A percentile compares a stretch with the other conserved stretches of the same genome.
Conservation (phyloP, 140 eudicot genomes). For the Cichorium intybus region DNA sequence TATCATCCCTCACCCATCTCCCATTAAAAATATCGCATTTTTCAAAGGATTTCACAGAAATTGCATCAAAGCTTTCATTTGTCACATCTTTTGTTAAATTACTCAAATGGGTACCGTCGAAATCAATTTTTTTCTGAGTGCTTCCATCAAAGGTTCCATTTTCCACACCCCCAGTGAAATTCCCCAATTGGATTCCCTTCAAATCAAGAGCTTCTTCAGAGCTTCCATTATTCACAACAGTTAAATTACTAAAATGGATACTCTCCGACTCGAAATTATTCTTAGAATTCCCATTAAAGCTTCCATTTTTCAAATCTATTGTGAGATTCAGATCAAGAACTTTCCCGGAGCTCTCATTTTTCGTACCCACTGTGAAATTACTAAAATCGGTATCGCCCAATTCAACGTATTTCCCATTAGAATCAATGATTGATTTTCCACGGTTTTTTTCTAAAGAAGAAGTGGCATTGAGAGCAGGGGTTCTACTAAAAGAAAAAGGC, state of each 20-base stretch:
- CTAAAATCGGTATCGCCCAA: conserved; percentile 11
- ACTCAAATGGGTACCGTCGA: conserved; percentile 26
- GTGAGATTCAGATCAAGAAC: conserved; percentile 12
- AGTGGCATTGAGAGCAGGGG: conserved; percentile 14
- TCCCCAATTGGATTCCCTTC: conserved; percentile 17
- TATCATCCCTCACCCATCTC: conserved; percentile 81
- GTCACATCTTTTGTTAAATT: conserved; percentile 20
- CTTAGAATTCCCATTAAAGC: conserved; percentile 27
- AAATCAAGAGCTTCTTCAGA: conserved; percentile 1
- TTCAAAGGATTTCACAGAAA: conserved; percentile 2
- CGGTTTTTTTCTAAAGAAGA: conserved; percentile 2
- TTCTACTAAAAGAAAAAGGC: conserved; percentile 45
- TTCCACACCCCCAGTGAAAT: conserved; percentile 15
- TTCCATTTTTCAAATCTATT: conserved; percentile 19
- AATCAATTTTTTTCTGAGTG: conserved; percentile 3
- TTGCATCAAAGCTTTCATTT: conserved; percentile 30
- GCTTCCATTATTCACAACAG: conserved; percentile 27
- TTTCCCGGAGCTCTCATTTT: conserved; percentile 26
- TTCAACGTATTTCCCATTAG: conserved; percentile 15
- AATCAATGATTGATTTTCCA: not conserved
- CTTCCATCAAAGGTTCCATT: conserved; percentile 14
- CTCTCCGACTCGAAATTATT: conserved; percentile 5
- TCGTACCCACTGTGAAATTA: conserved; percentile 28
- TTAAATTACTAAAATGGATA: conserved; percentile 22
- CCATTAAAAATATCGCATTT: conserved; percentile 77